Evolutionary conservation across 768 basidiomycete genomes (phyloP).

Genomic region (Russula sp.): DNA sequence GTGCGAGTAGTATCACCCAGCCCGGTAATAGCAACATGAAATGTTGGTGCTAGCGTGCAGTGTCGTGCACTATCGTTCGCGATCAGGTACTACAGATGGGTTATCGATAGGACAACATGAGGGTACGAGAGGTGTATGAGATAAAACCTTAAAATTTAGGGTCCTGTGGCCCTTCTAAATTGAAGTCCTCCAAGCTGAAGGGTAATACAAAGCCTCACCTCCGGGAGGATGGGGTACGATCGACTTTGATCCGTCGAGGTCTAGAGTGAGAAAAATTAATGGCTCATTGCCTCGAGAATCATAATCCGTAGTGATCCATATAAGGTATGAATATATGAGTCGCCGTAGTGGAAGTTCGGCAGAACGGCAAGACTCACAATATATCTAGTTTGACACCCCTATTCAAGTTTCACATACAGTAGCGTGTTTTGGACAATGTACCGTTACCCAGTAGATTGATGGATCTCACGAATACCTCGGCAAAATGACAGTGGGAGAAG

Average conservation of each 20-base stretch:
- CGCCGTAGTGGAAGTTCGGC: not conserved
- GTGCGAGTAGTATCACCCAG: not conserved
- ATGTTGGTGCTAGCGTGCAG: not conserved
- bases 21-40: not conserved
- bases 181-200: too few species aligned
- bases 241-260: conserved; percentile 8
- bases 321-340: not conserved
- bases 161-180: not conserved
- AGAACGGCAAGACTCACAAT: not conserved
- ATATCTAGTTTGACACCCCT: not conserved
- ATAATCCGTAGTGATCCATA: not conserved
- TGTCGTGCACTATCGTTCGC: not conserved
- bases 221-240: not conserved
- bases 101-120: not conserved
- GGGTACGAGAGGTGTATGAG: too few species aligned
- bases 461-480: too few species aligned
- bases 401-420: conserved; percentile 2
- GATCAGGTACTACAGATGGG: not conserved
- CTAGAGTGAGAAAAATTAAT: conserved; percentile 1
- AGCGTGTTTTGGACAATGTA: not conserved
- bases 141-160: not conserved
- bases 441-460: not conserved
- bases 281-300: not conserved
- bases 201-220: not conserved
- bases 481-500: not conserved